Percentiles rank a stretch among this genome's conserved stretches.
phyloP scores from a whole-genome alignment of 495 filamentous ascomycete genomes.

The Neurospora sp. region DNA sequence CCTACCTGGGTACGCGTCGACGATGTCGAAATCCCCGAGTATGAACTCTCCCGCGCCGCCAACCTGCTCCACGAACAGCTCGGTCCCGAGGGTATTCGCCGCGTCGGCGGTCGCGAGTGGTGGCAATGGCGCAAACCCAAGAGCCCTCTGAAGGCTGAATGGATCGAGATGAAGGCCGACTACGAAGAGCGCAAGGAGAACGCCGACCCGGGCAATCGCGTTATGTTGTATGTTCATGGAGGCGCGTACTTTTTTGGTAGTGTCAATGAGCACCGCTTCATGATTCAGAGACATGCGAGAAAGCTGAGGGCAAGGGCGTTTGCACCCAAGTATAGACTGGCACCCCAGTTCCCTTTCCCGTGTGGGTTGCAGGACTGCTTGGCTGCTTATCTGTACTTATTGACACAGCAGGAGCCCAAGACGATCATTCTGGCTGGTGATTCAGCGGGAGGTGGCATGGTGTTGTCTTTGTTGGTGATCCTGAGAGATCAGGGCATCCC shows the following conservation, averaged over 20 bases:
- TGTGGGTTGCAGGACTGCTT: conserved; percentile 84
- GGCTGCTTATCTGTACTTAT: conserved; percentile 73
- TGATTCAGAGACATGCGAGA: conserved; percentile 88
- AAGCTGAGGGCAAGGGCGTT: conserved; percentile 84
- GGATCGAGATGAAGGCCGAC: conserved; percentile 89
- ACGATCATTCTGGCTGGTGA: conserved; percentile 80
- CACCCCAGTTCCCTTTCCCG: conserved; percentile 91
- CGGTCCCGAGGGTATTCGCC: conserved; percentile 59
- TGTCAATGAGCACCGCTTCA: conserved; percentile 89
- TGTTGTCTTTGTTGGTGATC: conserved; percentile 66
- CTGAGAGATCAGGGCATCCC: conserved; percentile 73
- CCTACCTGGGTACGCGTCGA: conserved; percentile 82
- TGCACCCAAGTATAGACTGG: conserved; percentile 78
- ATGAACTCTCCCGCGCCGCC: conserved; percentile 52
- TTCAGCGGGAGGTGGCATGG: conserved; percentile 84
- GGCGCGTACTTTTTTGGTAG: conserved; percentile 68
- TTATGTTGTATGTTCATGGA: conserved; percentile 92
- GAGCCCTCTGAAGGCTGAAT: conserved; percentile 65
- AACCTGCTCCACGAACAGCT: conserved; percentile 55
- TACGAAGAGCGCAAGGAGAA: conserved; percentile 57
- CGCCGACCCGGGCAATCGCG: conserved; percentile 49
- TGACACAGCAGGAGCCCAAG: conserved; percentile 59
- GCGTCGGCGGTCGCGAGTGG: conserved; percentile 76
- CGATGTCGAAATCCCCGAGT: conserved; percentile 54
- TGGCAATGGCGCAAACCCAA: conserved; percentile 78